Percentiles rank a stretch among this genome's conserved stretches.
phyloP scores from a whole-genome alignment of 2,329 filamentous ascomycete species.

The Diaporthe vaccinii region DNA sequence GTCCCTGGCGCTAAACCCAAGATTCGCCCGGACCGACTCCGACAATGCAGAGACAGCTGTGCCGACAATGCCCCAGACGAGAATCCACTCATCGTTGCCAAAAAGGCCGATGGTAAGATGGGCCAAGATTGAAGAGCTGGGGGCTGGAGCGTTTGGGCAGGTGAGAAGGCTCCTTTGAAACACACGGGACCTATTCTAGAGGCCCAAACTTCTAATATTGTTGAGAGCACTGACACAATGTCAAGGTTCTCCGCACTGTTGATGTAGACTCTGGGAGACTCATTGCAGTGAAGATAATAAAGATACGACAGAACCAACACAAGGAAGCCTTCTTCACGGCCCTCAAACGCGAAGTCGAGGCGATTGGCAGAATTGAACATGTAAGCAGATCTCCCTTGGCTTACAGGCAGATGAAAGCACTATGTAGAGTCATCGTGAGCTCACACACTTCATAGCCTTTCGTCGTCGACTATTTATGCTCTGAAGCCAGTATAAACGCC shows the following conservation, averaged over 20 bases:
- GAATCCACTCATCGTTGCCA: not conserved
- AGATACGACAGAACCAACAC: not conserved
- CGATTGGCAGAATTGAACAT: constrained; percentile 5
- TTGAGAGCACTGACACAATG: not conserved
- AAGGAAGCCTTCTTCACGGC: not conserved
- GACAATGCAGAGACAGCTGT: not conserved
- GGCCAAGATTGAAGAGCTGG: not conserved
- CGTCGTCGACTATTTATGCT: constrained; percentile 16
- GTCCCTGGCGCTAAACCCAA: not conserved
- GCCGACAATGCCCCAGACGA: not conserved
- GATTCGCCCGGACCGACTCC: constrained; percentile 8
- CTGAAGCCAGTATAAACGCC: not conserved
- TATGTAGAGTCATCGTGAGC: not conserved
- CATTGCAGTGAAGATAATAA: constrained; percentile 1
- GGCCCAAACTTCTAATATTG: too few species aligned
- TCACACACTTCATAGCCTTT: not conserved
- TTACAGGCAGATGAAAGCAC: not conserved
- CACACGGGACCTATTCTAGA: too few species aligned
- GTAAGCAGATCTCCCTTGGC: not conserved
- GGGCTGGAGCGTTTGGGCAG: constrained; percentile 3
- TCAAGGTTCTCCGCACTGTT: not conserved
- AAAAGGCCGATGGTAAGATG: not conserved
- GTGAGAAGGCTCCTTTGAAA: not conserved
- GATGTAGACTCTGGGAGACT: constrained; percentile 23
- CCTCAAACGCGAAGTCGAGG: constrained; percentile 14